Evolutionary conservation across 805 yeast genomes (phyloP).

Genomic region (Lachancea meyersii): DNA sequence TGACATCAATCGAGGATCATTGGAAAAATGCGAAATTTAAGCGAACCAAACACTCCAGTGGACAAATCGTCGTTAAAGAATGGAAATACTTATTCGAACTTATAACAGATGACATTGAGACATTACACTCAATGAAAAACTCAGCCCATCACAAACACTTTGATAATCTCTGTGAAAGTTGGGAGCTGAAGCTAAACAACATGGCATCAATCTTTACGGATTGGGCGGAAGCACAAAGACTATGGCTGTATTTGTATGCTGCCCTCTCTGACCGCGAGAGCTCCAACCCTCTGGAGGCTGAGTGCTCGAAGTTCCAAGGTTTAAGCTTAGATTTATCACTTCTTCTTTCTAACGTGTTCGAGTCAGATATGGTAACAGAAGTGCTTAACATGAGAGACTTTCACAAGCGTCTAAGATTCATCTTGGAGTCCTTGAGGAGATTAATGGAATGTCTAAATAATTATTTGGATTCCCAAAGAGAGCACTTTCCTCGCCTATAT

Average conservation of each 20-base stretch:
- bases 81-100: conserved; percentile 61
- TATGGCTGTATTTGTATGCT: conserved; percentile 82
- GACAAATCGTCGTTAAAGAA: conserved; percentile 51
- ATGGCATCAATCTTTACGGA: conserved; percentile 49
- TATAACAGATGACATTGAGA: conserved; percentile 53
- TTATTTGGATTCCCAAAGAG: conserved; percentile 75
- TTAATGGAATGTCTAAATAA: conserved; percentile 65
- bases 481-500: conserved; percentile 70
- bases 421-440: conserved; percentile 49
- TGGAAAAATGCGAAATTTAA: conserved; percentile 56
- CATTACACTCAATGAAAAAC: conserved; percentile 61
- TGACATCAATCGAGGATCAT: conserved; percentile 42
- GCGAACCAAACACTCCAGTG: conserved; percentile 45
- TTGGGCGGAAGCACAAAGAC: conserved; percentile 84
- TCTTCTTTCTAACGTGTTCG: conserved; percentile 44
- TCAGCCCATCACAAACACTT: conserved; percentile 58
- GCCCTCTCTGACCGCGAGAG: conserved; percentile 59
- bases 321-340: conserved; percentile 56
- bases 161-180: conserved; percentile 47
- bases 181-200: conserved; percentile 51
- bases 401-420: conserved; percentile 40
- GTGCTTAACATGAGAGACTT: conserved; percentile 46
- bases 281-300: conserved; percentile 62
- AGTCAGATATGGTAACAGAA: conserved; percentile 49
- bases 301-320: conserved; percentile 57